phyloP scores from a whole-genome alignment of 495 filamentous ascomycete genomes.

The Friedmanniomyces endolithicus region DNA sequence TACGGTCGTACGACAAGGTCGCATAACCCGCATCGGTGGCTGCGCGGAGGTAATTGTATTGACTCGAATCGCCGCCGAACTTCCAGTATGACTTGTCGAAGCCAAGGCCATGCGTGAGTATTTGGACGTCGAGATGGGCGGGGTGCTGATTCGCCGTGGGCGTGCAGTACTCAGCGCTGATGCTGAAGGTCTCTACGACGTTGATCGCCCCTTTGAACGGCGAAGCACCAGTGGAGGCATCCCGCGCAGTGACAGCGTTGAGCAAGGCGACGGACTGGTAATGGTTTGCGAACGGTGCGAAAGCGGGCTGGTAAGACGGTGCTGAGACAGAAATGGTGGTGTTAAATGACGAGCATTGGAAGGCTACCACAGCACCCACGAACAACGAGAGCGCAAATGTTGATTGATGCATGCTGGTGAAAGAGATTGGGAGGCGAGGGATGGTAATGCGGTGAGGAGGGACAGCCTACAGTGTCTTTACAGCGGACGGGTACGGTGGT shows the following conservation, averaged over 20 bases:
- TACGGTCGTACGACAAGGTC: constrained; percentile 20
- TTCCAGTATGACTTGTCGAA: constrained; percentile 15
- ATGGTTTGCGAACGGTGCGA: constrained; percentile 12
- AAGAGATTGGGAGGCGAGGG: neutral
- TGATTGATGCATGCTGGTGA: neutral
- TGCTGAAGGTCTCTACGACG: constrained; percentile 6
- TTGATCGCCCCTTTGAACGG: constrained; percentile 1
- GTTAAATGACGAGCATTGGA: neutral
- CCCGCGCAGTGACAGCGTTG: neutral
- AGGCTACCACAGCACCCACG: neutral
- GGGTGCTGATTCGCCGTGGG: neutral
- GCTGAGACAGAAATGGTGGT: neutral
- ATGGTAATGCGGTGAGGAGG: neutral
- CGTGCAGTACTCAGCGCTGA: constrained; percentile 8
- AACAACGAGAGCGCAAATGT: neutral
- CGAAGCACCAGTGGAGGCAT: constrained; percentile 1
- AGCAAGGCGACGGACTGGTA: constrained; percentile 9
- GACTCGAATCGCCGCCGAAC: neutral
- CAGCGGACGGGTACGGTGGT: no score
- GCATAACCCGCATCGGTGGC: constrained; percentile 17
- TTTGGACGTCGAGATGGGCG: constrained; percentile 1
- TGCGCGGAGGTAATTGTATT: constrained; percentile 13
- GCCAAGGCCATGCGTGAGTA: constrained; percentile 9
- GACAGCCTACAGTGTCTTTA: no score
- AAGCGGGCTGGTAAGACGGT: neutral